Conservation (phyloP, 2,329 filamentous ascomycete genomes). For the Monilinia polystroma region DNA sequence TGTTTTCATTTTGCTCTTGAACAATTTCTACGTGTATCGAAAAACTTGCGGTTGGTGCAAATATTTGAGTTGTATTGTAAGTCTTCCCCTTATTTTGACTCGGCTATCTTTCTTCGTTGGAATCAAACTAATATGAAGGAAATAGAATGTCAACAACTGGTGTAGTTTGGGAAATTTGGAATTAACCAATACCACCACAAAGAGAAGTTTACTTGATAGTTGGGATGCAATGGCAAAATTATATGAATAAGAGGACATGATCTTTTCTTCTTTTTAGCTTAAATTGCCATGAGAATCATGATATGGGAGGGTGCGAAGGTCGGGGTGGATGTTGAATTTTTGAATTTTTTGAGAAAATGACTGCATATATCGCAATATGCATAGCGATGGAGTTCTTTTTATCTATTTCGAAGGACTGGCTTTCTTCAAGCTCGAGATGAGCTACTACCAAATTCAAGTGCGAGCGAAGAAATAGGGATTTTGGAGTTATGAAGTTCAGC, state of each 20-base stretch:
- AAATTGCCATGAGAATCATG: background rate
- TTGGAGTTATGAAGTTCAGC: background rate
- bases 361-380: conserved; percentile 21
- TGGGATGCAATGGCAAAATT: conserved; percentile 33
- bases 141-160: conserved; percentile 69
- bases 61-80: conserved; percentile 87
- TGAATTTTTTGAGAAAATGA: background rate
- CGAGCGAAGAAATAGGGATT: background rate
- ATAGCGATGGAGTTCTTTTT: conserved; percentile 33
- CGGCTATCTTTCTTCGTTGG: background rate
- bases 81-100: conserved; percentile 43
- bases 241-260: conserved; percentile 19
- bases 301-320: background rate
- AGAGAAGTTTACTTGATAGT: conserved; percentile 33
- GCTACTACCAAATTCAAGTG: background rate
- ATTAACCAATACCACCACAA: conserved; percentile 28
- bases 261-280: conserved; percentile 2
- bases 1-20: conserved; percentile 80
- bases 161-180: conserved; percentile 49
- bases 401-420: background rate
- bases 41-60: conserved; percentile 89
- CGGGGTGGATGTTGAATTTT: background rate
- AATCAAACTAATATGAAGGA: conserved; percentile 50
- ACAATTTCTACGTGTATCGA: conserved; percentile 84
- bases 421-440: background rate